A percentile compares a stretch with the other conserved stretches of the same genome.
Conservation (phyloP, 2,329 filamentous ascomycete species). For the Geoglossum cookeanum region DNA sequence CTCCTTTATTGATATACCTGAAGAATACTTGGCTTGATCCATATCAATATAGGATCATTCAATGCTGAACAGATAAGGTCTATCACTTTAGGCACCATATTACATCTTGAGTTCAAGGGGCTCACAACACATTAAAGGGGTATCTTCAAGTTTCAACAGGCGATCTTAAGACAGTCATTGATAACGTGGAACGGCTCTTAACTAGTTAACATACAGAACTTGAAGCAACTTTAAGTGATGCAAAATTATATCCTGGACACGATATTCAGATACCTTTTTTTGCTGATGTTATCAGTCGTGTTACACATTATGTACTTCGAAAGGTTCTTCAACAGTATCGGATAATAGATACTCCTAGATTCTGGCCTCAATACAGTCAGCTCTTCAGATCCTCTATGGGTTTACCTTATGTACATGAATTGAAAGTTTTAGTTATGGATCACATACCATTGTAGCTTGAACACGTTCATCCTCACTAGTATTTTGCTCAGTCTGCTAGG, state of each 20-base stretch:
- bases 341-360: neutral
- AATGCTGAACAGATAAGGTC: neutral
- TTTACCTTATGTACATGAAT: neutral
- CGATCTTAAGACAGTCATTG: neutral
- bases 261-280: neutral
- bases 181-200: neutral
- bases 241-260: neutral
- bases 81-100: neutral
- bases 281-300: neutral
- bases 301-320: neutral
- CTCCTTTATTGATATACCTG: neutral
- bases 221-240: neutral
- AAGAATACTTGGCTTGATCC: neutral
- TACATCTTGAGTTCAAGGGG: neutral
- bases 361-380: neutral
- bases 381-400: neutral
- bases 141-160: neutral
- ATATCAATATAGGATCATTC: neutral
- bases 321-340: neutral
- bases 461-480: neutral
- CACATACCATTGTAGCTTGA: neutral
- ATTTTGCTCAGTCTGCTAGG: neutral
- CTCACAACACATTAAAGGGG: neutral
- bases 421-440: neutral
- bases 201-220: neutral